Evolutionary conservation across 305 asterid species (phyloP).

Genomic region (Caryopteris hybrid): DNA sequence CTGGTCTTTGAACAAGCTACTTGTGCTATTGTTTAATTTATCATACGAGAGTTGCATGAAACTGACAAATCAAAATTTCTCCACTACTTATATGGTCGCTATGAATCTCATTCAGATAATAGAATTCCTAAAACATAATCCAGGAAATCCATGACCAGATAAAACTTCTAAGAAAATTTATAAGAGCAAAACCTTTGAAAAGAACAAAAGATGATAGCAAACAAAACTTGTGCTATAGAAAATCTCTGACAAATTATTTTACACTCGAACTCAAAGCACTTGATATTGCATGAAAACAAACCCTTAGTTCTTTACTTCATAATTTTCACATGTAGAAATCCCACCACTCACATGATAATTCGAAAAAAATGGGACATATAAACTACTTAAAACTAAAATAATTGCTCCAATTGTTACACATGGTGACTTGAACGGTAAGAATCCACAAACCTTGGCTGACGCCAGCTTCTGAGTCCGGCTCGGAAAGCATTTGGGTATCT

Average conservation of each 20-base stretch:
- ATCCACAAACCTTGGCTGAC: constrained; percentile 34
- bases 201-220: not conserved
- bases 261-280: not conserved
- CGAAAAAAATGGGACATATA: not conserved
- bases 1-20: not conserved
- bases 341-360: not conserved
- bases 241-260: not conserved
- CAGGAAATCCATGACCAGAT: not conserved
- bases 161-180: not conserved
- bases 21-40: not conserved
- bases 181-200: not conserved
- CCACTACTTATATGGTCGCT: not conserved
- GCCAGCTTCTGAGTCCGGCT: constrained; percentile 20
- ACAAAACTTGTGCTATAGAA: not conserved
- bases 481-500: constrained; percentile 11
- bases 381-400: not conserved
- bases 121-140: not conserved
- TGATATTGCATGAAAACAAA: not conserved
- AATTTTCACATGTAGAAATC: not conserved
- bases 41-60: not conserved
- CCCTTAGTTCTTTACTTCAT: not conserved
- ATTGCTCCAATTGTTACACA: not conserved
- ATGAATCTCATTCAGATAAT: not conserved
- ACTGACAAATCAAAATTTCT: not conserved
- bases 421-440: not conserved